Percentiles rank a stretch among this genome's conserved stretches.
Evolutionary conservation across 441 rosid genomes (phyloP).

Genomic region (Pelargonium fulgidum): DNA sequence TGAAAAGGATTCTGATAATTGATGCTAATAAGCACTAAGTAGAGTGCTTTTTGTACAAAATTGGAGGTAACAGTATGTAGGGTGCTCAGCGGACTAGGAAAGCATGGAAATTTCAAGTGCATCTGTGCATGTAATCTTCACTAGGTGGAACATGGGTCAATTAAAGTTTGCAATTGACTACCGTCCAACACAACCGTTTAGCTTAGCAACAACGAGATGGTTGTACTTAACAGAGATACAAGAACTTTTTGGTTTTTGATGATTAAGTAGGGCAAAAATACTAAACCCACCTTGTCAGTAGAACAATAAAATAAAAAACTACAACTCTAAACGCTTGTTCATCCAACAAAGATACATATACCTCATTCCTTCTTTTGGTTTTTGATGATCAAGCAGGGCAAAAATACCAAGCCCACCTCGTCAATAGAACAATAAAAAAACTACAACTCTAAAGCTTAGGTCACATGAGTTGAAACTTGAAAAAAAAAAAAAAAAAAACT

Average conservation of each 20-base stretch:
- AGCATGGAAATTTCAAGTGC: not conserved
- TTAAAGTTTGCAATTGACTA: not conserved
- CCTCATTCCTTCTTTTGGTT: not conserved
- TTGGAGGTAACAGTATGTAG: not conserved
- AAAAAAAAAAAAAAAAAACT: too few relatives aligned
- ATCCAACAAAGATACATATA: not conserved
- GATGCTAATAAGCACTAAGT: not conserved
- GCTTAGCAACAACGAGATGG: not conserved
- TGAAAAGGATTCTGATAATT: not conserved
- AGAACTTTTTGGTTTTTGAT: not conserved
- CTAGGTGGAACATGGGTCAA: not conserved
- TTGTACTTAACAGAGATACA: too few relatives aligned
- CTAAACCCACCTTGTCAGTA: not conserved
- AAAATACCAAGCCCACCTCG: not conserved
- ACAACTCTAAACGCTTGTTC: not conserved
- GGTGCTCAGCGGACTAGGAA: not conserved
- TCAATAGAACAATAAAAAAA: not conserved
- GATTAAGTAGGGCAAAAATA: not conserved
- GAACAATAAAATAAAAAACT: not conserved
- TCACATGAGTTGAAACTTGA: too few relatives aligned
- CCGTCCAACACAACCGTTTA: not conserved
- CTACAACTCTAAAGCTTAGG: too few relatives aligned
- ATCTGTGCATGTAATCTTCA: not conserved
- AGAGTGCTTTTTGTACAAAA: not conserved
- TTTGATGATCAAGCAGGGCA: not conserved